A percentile compares a stretch with the other conserved stretches of the same genome.
Conservation (phyloP, 2,329 filamentous ascomycete species). For the Penicillium brevicompactum region DNA sequence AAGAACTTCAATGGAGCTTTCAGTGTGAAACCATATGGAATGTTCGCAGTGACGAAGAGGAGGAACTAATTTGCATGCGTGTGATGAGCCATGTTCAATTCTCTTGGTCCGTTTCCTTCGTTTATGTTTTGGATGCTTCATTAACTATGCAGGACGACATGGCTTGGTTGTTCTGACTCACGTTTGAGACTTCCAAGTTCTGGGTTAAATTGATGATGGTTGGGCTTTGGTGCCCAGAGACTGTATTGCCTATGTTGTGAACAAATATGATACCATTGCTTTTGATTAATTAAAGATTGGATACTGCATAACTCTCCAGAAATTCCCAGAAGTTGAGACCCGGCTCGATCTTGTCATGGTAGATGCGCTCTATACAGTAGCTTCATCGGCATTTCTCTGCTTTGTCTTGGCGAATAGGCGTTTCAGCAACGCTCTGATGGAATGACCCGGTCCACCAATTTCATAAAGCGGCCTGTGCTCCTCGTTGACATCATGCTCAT, state of each 20-base stretch:
- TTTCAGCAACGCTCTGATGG: slow-evolving; percentile 4
- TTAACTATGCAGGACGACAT: too few species aligned
- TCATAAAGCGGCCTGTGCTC: slow-evolving; percentile 5
- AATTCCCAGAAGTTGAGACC: not conserved
- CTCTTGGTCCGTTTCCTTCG: too few species aligned
- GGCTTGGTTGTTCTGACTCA: too few species aligned
- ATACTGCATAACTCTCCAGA: not conserved
- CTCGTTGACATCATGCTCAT: slow-evolving; percentile 8
- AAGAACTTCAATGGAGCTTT: slow-evolving; percentile 47
- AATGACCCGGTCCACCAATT: slow-evolving; percentile 1
- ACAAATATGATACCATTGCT: not conserved
- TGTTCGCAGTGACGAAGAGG: slow-evolving; percentile 4
- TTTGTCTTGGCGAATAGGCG: not conserved
- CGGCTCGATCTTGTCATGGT: not conserved
- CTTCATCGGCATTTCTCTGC: not conserved
- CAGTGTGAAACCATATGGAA: slow-evolving; percentile 14
- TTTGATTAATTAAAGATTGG: not conserved
- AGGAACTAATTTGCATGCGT: not conserved
- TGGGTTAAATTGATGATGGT: too few species aligned
- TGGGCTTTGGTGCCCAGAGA: too few species aligned
- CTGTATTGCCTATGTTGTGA: too few species aligned
- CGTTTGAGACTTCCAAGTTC: too few species aligned
- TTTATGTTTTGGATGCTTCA: too few species aligned
- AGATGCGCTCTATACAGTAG: not conserved
- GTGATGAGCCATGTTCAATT: not conserved